These are phyloP conservation scores for Pichia sp. DNA, from an alignment of 1,139 yeast genomes.

Conservation along the genomic window DNA sequence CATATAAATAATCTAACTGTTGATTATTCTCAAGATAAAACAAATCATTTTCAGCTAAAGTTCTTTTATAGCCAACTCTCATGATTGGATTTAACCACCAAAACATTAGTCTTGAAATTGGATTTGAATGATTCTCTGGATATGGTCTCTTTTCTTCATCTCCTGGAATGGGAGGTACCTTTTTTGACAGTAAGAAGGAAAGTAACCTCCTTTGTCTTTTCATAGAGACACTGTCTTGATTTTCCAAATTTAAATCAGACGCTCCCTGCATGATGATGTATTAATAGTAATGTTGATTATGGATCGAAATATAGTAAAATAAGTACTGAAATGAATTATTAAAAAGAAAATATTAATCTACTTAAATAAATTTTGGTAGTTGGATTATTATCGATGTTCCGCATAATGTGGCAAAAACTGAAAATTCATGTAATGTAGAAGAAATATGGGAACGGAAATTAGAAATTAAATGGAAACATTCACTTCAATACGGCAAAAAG, in stretches of 20 bases:
- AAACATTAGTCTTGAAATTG: conserved; percentile 34
- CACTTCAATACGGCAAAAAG: too few relatives aligned
- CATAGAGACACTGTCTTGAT: conserved; percentile 1
- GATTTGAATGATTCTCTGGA: conserved; percentile 34
- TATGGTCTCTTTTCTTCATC: conserved; percentile 39
- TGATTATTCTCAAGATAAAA: conserved; percentile 36
- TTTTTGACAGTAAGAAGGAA: conserved; percentile 34
- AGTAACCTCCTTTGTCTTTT: conserved; percentile 33
- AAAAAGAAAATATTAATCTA: too few relatives aligned
- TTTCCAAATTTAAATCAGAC: conserved; percentile 2
- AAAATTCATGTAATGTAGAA: too few relatives aligned
- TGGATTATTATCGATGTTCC: too few relatives aligned
- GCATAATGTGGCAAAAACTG: too few relatives aligned
- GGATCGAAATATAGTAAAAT: too few relatives aligned
- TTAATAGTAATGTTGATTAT: background rate
- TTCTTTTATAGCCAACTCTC: conserved; percentile 45
- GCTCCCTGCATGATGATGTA: background rate
- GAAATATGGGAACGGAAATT: too few relatives aligned
- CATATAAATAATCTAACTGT: conserved; percentile 35
- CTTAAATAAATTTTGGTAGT: too few relatives aligned
- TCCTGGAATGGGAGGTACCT: conserved; percentile 48
- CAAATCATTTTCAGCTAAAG: conserved; percentile 42
- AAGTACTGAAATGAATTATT: too few relatives aligned
- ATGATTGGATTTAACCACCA: conserved; percentile 49
- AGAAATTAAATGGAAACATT: too few relatives aligned